phyloP scores from a whole-genome alignment of 1,284 basidiomycete genomes.

The Tilletia indica region DNA sequence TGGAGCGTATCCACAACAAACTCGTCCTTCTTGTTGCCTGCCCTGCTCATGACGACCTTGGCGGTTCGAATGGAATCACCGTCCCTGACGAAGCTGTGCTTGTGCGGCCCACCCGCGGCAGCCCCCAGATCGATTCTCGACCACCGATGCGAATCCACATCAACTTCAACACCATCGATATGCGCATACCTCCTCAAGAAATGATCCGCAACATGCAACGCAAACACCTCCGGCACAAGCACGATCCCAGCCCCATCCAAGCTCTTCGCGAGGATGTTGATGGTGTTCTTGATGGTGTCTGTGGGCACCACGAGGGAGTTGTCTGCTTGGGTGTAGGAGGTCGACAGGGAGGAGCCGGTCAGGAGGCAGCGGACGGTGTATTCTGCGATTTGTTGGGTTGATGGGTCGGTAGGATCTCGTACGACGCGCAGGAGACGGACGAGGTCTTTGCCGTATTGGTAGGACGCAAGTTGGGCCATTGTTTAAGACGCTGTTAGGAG shows the following conservation, averaged over 20 bases:
- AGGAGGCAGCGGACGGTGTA: constrained; percentile 45
- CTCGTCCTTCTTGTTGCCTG: constrained; percentile 57
- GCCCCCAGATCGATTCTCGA: constrained; percentile 67
- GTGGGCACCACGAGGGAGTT: constrained; percentile 50
- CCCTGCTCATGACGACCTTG: constrained; percentile 60
- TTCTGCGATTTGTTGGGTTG: constrained; percentile 39
- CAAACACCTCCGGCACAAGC: constrained; percentile 73
- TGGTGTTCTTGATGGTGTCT: constrained; percentile 81
- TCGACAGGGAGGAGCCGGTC: constrained; percentile 35
- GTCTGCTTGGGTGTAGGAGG: constrained; percentile 41
- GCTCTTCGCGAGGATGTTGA: constrained; percentile 61
- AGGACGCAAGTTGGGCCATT: constrained; percentile 33
- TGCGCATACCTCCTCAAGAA: constrained; percentile 80
- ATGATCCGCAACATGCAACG: constrained; percentile 79
- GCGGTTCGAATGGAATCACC: constrained; percentile 82
- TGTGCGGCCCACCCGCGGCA: constrained; percentile 62
- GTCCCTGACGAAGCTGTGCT: constrained; percentile 80
- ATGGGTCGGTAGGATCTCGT: constrained; percentile 34
- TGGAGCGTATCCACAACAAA: constrained; percentile 36
- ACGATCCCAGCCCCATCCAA: constrained; percentile 30
- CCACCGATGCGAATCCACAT: constrained; percentile 82
- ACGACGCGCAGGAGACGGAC: constrained; percentile 48
- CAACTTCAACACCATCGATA: constrained; percentile 68
- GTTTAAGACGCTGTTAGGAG: not conserved
- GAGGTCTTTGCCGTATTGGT: constrained; percentile 48